A percentile compares a stretch with the other conserved stretches of the same genome.
phyloP scores from a whole-genome alignment of 2,329 filamentous ascomycete species.

The Ampelomyces quisqualis region DNA sequence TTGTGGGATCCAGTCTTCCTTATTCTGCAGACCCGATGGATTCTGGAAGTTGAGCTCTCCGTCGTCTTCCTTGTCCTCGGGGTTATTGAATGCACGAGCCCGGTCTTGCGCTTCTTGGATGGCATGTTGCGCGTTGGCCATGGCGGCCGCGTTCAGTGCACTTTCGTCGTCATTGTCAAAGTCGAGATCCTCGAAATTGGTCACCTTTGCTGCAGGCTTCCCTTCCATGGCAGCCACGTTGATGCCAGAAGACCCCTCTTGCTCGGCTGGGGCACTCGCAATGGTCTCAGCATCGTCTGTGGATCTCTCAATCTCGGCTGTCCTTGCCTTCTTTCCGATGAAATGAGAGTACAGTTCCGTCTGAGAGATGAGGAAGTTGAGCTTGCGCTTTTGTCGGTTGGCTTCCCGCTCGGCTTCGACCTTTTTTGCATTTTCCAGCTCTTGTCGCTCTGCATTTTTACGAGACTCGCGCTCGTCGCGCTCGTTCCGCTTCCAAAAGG shows the following conservation, averaged over 20 bases:
- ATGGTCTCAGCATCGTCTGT: constrained; percentile 69
- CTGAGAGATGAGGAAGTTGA: constrained; percentile 98
- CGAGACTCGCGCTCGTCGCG: constrained; percentile 92
- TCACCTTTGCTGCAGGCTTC: constrained; percentile 69
- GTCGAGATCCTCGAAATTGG: constrained; percentile 89
- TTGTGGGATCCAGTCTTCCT: constrained; percentile 76
- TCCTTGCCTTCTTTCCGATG: constrained; percentile 99
- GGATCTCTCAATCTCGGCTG: constrained; percentile 86
- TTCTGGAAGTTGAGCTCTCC: constrained; percentile 99
- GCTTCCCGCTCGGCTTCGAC: constrained; percentile 97
- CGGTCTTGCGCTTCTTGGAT: constrained; percentile 93
- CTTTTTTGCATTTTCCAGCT: constrained; percentile 93
- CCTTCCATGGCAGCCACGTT: constrained; percentile 52
- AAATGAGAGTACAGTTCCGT: constrained; percentile 99
- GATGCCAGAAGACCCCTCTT: constrained; percentile 47
- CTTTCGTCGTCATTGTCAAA: constrained; percentile 95
- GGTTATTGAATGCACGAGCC: constrained; percentile 86
- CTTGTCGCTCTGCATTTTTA: constrained; percentile 91
- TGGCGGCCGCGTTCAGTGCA: constrained; percentile 75
- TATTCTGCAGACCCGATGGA: constrained; percentile 88
- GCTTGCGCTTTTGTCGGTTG: constrained; percentile 94
- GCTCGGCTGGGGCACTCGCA: constrained; percentile 44
- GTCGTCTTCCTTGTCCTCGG: constrained; percentile 60
- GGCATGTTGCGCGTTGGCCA: constrained; percentile 94
- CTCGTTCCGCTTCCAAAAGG: constrained; percentile 99